Conservation (phyloP, 2,329 filamentous ascomycete genomes). For the Nectriaceae sp. region DNA sequence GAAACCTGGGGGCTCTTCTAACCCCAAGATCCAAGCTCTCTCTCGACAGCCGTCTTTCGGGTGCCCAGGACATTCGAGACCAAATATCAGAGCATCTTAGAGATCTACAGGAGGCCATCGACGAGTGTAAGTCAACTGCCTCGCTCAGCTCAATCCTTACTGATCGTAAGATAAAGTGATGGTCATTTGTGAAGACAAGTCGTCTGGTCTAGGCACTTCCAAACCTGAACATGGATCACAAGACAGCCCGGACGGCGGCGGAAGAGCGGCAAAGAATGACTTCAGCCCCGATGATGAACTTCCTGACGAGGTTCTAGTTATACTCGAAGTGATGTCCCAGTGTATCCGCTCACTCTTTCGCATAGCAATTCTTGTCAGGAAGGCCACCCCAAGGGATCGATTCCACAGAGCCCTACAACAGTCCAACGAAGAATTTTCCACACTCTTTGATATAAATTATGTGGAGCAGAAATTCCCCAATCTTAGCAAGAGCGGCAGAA, state of each 20-base stretch:
- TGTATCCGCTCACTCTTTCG: constrained; percentile 11
- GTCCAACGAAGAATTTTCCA: not conserved
- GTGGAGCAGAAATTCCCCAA: constrained; percentile 7
- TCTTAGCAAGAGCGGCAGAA: not conserved
- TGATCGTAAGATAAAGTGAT: not conserved
- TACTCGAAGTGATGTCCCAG: constrained; percentile 6
- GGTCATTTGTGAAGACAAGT: no score
- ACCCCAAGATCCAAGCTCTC: constrained; percentile 1
- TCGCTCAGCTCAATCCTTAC: not conserved
- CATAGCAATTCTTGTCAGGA: constrained; percentile 7
- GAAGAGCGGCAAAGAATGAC: not conserved
- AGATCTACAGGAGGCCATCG: not conserved
- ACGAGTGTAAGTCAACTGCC: constrained; percentile 4
- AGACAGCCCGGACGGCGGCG: no score
- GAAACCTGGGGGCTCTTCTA: constrained; percentile 9
- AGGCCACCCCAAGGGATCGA: constrained; percentile 1
- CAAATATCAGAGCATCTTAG: constrained; percentile 5
- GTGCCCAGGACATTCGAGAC: constrained; percentile 1
- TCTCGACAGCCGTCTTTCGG: constrained; percentile 9
- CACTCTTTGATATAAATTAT: constrained; percentile 7
- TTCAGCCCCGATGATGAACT: not conserved
- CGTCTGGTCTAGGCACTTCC: no score
- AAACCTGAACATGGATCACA: no score
- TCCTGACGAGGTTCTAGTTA: not conserved
- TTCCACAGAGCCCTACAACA: constrained; percentile 10